These are phyloP conservation scores for Ambrosia artemisiifolia DNA, from an alignment of 129 eudicot genomes.

Conservation along the genomic window DNA sequence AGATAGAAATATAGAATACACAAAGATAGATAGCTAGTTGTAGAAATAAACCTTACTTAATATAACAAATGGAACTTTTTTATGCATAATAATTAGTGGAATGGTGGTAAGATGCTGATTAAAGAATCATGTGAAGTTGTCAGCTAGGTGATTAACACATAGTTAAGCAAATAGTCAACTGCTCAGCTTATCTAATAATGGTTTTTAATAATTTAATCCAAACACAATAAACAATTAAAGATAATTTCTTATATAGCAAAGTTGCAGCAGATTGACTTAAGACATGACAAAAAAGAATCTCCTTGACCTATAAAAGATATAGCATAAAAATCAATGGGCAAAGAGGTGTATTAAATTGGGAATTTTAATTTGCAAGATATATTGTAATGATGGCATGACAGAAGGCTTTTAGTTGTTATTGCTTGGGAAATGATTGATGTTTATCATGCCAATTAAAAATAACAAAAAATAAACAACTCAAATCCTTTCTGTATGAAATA, in stretches of 20 bases:
- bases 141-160: conserved; percentile 17
- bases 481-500: conserved; percentile 17
- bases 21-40: neutral
- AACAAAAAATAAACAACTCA: conserved; percentile 10
- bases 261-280: conserved; percentile 11
- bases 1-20: neutral
- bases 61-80: conserved; percentile 30
- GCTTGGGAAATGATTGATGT: conserved; percentile 25
- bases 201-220: neutral
- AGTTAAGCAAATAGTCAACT: conserved; percentile 29
- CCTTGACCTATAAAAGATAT: too few species aligned
- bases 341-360: neutral
- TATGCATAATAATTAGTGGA: conserved; percentile 7
- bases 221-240: conserved; percentile 17
- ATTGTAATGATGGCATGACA: conserved; percentile 27
- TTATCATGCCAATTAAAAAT: conserved; percentile 22
- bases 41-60: conserved; percentile 15
- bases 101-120: conserved; percentile 15
- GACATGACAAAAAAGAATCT: conserved; percentile 4
- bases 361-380: conserved; percentile 8
- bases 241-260: conserved; percentile 6
- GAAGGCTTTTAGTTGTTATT: conserved; percentile 30
- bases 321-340: neutral
- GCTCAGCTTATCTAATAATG: conserved; percentile 14
- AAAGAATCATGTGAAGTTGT: conserved; percentile 27